Evolutionary conservation across 2,329 filamentous ascomycete genomes (phyloP), one percentile per base, ranked within the genome.

Genomic region (Aspergillus japonicus): DNA sequence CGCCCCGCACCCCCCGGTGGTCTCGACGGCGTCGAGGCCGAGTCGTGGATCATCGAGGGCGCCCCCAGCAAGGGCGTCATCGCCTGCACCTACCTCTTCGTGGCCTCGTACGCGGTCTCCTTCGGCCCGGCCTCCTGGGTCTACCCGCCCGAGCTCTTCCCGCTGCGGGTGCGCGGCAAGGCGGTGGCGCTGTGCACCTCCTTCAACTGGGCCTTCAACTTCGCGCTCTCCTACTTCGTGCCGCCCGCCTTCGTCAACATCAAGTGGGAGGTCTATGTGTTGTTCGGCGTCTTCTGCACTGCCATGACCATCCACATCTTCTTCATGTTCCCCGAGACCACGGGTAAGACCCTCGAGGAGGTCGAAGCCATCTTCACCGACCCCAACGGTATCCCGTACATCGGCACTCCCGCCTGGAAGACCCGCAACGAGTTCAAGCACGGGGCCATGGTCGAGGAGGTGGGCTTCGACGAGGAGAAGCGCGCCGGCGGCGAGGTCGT

Each of bases 321-420:
- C 72, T 79, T 92, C 64, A 76, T 81, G 47, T 86, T 85, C 65
- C 88, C 88, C 0, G 85, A 91, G 75, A 92, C 89, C 0, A 85
- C 86, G 44, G 89, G 89, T 12, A 90, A 87, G 75, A 89, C 88
- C 0, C 83, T 93, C 1, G 90, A 93, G 70, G 89, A 93, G 71
- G 87, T 92, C 73, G 89, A 90, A 64, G 85, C 85, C 14, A 87
- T 92, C 64, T 93, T 93, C 71, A 75, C 71, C 31, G 70, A 74
- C 12, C 74, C 74, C 19, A 60, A 54, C 44, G 74, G 74, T 19
- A 66, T 72, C 44, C 70, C 68, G 24, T 74, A 74, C 59, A 73
- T 77, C 24, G 75, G 75, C 59, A 74, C 67, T 4, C 68, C 73
- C 14, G 71, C 75, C 23, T 77, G 75, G 75, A 76, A 74, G 69